Evolutionary conservation across 169 alveolate genomes (phyloP).

Genomic region (Theileria sp.): DNA sequence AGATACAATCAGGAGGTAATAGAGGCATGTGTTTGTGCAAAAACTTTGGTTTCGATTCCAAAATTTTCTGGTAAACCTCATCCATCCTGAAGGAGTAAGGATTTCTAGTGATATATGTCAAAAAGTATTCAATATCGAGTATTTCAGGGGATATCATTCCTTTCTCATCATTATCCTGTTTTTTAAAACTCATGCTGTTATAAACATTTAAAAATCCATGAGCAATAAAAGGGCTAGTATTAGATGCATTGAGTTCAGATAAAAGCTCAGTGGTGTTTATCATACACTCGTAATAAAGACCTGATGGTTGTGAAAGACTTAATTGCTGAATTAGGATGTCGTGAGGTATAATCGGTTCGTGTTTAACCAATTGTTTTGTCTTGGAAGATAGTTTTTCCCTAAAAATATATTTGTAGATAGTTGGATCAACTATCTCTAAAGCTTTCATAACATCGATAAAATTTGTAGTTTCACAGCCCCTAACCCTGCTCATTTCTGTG

Average conservation of each 20-base stretch:
- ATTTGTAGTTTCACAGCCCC: conserved; percentile 65
- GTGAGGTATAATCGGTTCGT: conserved; percentile 43
- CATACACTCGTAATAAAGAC: conserved; percentile 63
- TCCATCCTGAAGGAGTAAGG: conserved; percentile 60
- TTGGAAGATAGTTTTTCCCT: conserved; percentile 39
- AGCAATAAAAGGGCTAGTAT: background rate
- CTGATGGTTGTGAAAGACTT: conserved; percentile 51
- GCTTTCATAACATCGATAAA: conserved; percentile 63
- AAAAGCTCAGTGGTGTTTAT: conserved; percentile 47
- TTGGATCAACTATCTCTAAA: conserved; percentile 39
- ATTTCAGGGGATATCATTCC: conserved; percentile 10
- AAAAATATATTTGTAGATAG: conserved; percentile 43
- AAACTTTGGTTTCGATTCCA: conserved; percentile 45
- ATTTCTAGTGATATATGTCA: conserved; percentile 30
- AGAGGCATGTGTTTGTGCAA: conserved; percentile 67
- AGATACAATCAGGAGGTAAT: conserved; percentile 51
- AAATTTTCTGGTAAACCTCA: conserved; percentile 62
- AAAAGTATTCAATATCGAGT: conserved; percentile 41
- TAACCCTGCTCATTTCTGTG: conserved; percentile 30
- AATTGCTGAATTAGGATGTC: conserved; percentile 55
- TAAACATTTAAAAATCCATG: background rate
- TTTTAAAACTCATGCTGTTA: conserved; percentile 16
- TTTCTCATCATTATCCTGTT: conserved; percentile 7
- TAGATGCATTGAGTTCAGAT: conserved; percentile 35
- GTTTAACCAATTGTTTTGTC: conserved; percentile 55